Base-by-base conservation (phyloP, 768 basidiomycete genomes). In the Piloderma croceum region DNA sequence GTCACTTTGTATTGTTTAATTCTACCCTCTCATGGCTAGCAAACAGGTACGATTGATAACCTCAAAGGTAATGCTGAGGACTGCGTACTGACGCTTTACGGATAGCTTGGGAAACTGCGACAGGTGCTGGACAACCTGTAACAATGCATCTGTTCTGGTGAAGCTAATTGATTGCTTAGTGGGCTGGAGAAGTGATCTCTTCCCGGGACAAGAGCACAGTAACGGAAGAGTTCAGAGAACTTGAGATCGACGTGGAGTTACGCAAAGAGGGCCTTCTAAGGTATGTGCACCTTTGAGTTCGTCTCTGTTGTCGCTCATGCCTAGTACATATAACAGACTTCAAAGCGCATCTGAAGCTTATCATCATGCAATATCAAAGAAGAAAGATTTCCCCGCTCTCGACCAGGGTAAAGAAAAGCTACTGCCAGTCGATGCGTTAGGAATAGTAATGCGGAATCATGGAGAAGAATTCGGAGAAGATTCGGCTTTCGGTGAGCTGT, bases 121-220 rank as follows among this genome's bases (percentile, higher is more conserved):
- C 86, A 88, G 76, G 86, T 41, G 36, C 37, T 51, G 54, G 52
- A 63, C 62, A 52, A 56, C 45, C 52, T 29, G 62, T 56, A 61
- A 58, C 59, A 57, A 57, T 44, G 31, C 36, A 17, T 44, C 39
- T 36, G 50, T n/a, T n/a, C n/a, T n/a, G n/a, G n/a, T n/a, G n/a
- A n/a, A n/a, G n/a, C n/a, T n/a, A n/a, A n/a, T n/a, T n/a, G n/a
- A n/a, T n/a, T n/a, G n/a, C n/a, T 32, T 52, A 92, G 86, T 88
- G 89, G 85, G 88, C 87, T 5, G 88, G 86, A 31, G 90, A 93
- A 64, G 83, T 87, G 50, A 89, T 96, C 39, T 81, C 86, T 29
- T 74, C 83, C 19, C 77, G 82, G 47, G 87, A 90, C 57, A 93
- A 86, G 71, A 81, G 85, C 2, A 62, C 75, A 31, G 72, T 83